Evolutionary conservation across 345 rosid species (phyloP).

Genomic region (Murraya koenigii): DNA sequence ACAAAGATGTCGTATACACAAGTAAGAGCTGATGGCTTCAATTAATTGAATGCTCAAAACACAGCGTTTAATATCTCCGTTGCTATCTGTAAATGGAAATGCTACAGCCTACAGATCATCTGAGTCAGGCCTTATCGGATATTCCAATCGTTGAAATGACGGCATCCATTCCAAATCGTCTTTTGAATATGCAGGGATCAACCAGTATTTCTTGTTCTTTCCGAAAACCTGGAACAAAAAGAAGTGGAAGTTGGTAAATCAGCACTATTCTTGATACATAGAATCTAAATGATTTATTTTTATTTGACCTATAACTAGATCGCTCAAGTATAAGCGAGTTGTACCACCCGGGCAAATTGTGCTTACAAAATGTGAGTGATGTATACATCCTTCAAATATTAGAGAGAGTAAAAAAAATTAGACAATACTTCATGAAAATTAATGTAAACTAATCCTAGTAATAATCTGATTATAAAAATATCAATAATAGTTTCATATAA

Average conservation of each 20-base stretch:
- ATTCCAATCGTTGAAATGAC: conserved; percentile 53
- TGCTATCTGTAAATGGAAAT: conserved; percentile 11
- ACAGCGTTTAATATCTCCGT: background rate
- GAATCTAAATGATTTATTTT: too few relatives aligned
- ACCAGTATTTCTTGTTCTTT: conserved; percentile 60
- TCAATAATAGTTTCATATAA: too few relatives aligned
- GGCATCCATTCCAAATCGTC: conserved; percentile 53
- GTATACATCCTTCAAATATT: too few relatives aligned
- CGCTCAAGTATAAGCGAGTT: too few relatives aligned
- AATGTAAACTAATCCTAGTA: too few relatives aligned
- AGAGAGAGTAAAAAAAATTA: too few relatives aligned
- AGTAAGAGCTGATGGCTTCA: background rate
- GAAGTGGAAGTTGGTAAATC: background rate
- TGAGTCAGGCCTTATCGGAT: conserved; percentile 46
- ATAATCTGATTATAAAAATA: too few relatives aligned
- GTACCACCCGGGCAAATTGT: too few relatives aligned
- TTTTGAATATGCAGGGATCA: conserved; percentile 60
- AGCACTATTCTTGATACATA: background rate
- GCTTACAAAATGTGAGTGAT: too few relatives aligned
- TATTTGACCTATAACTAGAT: background rate
- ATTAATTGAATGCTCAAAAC: background rate
- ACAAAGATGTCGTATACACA: background rate
- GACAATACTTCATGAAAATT: too few relatives aligned
- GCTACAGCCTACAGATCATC: conserved; percentile 38
- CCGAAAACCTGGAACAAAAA: conserved; percentile 56